Conservation (phyloP, 2,329 filamentous ascomycete species). For the Monilinia polystroma region DNA sequence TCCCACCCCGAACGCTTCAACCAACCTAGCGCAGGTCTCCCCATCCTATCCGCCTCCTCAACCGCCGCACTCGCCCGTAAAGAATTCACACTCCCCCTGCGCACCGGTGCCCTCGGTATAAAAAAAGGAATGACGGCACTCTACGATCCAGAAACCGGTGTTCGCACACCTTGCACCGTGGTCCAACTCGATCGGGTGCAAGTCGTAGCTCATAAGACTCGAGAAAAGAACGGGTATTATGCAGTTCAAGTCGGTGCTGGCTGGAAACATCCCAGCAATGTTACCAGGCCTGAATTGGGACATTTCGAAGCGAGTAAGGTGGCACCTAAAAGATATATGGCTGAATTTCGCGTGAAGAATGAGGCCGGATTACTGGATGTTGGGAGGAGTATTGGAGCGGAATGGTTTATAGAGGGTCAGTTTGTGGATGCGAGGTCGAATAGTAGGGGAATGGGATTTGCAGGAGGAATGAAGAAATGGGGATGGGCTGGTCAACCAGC, state of each 20-base stretch:
- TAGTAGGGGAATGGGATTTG: slow-evolving; percentile 87
- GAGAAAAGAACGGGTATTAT: slow-evolving; percentile 81
- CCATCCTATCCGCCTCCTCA: slow-evolving; percentile 56
- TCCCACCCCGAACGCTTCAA: slow-evolving; percentile 57
- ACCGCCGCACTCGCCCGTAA: slow-evolving; percentile 60
- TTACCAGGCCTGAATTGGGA: slow-evolving; percentile 79
- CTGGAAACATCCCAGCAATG: slow-evolving; percentile 68
- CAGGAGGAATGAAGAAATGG: slow-evolving; percentile 96
- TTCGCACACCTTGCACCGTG: slow-evolving; percentile 82
- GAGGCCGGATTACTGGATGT: slow-evolving; percentile 71
- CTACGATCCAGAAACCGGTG: slow-evolving; percentile 73
- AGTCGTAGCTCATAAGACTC: slow-evolving; percentile 83
- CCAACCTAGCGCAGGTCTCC: slow-evolving; percentile 56
- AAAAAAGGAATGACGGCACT: slow-evolving; percentile 97
- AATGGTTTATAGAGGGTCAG: slow-evolving; percentile 89
- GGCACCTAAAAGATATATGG: slow-evolving; percentile 77
- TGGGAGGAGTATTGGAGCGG: slow-evolving; percentile 74
- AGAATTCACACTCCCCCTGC: slow-evolving; percentile 59
- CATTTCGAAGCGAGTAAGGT: slow-evolving; percentile 83
- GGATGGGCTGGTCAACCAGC: slow-evolving; percentile 86
- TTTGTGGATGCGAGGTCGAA: slow-evolving; percentile 82
- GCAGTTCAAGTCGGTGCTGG: slow-evolving; percentile 88
- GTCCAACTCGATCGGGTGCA: slow-evolving; percentile 91
- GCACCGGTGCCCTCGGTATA: slow-evolving; percentile 78
- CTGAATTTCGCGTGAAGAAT: slow-evolving; percentile 82